Base-by-base conservation (phyloP, 148 eudicot species). In the Polygonum aviculare region DNA sequence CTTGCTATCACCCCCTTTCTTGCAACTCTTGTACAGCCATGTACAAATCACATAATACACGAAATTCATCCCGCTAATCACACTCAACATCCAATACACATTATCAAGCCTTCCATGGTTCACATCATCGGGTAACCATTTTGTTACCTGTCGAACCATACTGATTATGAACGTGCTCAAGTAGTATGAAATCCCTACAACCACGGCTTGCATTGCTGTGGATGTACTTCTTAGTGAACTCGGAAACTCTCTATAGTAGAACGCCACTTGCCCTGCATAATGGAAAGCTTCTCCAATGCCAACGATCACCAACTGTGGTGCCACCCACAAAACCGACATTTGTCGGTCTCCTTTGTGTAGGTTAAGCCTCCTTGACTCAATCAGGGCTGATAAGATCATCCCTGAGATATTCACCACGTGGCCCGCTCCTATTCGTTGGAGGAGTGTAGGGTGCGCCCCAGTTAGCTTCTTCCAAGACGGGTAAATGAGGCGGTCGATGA, bases 241-340 rank as follows among this genome's bases (percentile, higher is more conserved):
- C 0, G 90, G 90, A 72, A 87, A 83, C 19, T 87, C 90, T 38
- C 79, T 78, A 59, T 87, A 84, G 51, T 81, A 87, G 6, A 87
- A 75, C 2, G 75, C 74, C 3, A 80, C 39, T 44, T 84, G 79
- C 45, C 83, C 87, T 0, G 89, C 84, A 52, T 84, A 86, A 69
- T 80, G 84, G 72, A 88, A 86, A 14, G 91, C 91, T 55, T 84
- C 86, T 9, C 85, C 89, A 11, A 79, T 21, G 4, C 91, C 91
- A 6, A 81, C 71, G 2, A 84, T 38, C 16, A 72, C 82, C 18
- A 88, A 80, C 6, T 82, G 88, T 26, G 86, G 87, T 4, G 86
- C 84, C 3, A 88, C 79, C 91, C 91, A 88, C n/a, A 86, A 41
- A 9, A 50, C 91, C 4, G 82, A 85, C 74, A 84, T 80, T 7